Evolutionary conservation across 805 yeast genomes (phyloP), one percentile per base, ranked within the genome.

Genomic region (Nakazawaea anatomiae): DNA sequence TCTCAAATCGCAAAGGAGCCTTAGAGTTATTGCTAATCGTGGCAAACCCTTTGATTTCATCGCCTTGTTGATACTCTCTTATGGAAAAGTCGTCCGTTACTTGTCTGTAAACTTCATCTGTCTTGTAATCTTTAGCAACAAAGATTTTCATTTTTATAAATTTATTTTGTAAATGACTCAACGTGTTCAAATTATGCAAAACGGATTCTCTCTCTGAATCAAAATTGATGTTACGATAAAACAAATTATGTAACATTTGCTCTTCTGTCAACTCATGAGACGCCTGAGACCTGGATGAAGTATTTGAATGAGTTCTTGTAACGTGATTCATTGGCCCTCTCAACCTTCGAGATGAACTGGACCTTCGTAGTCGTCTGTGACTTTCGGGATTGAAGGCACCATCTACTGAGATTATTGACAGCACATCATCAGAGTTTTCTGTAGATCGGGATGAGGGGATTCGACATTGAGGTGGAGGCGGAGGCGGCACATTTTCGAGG

Each of bases 151-250:
- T 47, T 43, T 50, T 46, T 45, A 50, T 46, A 29, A 42, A 51
- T 39, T 44, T 50, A 44, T 50, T 50, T 43, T 53, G 51, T 31
- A 50, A 40, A 44, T 53, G 51, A 9, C 39, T 34, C 38, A 53
- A 42, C 28, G 44, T 34, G 29, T 48, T 44, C 49, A 53, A 47
- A 38, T 53, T 53, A 38, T 50, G 49, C 31, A 53, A 40, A 12
- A 53, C 38, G 12, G 55, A 53, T 32, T 53, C 53, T 36, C 45
- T 35, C 35, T 50, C 55, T 4, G 55, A 46, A 38, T 50, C 53
- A 36, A 35, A 53, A 40, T 43, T 50, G 39, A 42, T 41, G 14
- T 45, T 39, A 10, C 48, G 29, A 32, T 49, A 44, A 38, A 44
- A 49, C 29, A 48, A 44, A 27, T 48, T 44, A 14, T 32, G 44